phyloP scores from a whole-genome alignment of 78 protist genomes.

The Bigelowiella natans region DNA sequence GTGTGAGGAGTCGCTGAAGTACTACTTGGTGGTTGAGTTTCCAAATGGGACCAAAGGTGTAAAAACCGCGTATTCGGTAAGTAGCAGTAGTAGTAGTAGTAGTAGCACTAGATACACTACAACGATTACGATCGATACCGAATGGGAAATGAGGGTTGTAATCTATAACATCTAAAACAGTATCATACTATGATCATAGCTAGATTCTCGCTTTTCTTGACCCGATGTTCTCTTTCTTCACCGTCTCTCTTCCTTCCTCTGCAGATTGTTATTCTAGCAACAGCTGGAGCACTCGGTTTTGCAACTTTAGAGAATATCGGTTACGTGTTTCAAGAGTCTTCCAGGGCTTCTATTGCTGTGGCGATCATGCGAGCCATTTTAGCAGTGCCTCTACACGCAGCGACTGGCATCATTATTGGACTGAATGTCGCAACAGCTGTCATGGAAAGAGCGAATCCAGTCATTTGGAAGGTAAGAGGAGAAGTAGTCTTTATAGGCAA shows the following conservation, averaged over 20 bases:
- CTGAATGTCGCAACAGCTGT: neutral
- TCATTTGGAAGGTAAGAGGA: neutral
- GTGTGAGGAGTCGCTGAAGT: neutral
- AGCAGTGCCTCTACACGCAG: neutral
- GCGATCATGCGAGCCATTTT: neutral
- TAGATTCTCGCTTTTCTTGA: neutral
- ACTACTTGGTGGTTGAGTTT: neutral
- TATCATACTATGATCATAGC: neutral
- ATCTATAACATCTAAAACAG: neutral
- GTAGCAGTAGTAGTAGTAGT: too few relatives aligned
- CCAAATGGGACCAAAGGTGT: neutral
- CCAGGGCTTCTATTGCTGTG: neutral
- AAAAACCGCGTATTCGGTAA: neutral
- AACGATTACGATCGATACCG: neutral
- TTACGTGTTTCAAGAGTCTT: neutral
- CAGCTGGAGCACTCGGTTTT: neutral
- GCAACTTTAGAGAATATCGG: constrained; percentile 5
- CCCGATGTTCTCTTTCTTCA: neutral
- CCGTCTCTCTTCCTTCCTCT: neutral
- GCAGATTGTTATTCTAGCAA: neutral
- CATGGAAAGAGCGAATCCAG: neutral
- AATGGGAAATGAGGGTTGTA: neutral
- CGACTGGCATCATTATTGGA: neutral
- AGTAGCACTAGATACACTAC: neutral
- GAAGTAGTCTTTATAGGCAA: too few relatives aligned